These are phyloP conservation scores for Rauvolfia tetraphylla DNA, from an alignment of 257 asterid species.

Conservation along the genomic window DNA sequence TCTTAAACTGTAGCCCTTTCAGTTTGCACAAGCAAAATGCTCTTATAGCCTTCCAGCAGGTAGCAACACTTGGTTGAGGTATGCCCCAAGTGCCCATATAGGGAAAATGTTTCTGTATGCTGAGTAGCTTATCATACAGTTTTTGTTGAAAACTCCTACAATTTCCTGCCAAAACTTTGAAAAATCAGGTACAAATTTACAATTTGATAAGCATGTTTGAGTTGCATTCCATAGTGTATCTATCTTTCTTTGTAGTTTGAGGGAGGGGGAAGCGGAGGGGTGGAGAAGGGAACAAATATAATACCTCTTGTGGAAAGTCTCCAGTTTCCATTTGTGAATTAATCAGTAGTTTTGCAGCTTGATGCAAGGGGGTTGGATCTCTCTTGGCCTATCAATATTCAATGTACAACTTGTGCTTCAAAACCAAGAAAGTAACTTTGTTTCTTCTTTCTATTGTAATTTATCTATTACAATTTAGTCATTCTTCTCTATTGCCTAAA, in stretches of 20 bases:
- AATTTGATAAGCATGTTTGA: neutral
- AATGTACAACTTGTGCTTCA: neutral
- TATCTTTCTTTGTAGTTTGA: neutral
- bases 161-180: conserved; percentile 44
- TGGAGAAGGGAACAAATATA: neutral
- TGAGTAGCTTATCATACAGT: conserved; percentile 71
- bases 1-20: neutral
- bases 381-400: conserved; percentile 41
- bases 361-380: conserved; percentile 55
- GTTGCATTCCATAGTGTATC: neutral
- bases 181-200: neutral
- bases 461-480: too few relatives aligned
- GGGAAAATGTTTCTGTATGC: conserved; percentile 65
- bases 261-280: neutral
- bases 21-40: neutral
- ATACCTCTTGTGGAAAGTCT: conserved; percentile 84
- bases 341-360: conserved; percentile 55
- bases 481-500: too few relatives aligned
- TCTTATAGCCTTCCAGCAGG: neutral
- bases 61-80: conserved; percentile 53
- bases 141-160: conserved; percentile 62
- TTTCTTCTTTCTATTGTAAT: neutral
- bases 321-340: conserved; percentile 68
- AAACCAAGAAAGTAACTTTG: neutral
- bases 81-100: conserved; percentile 79